Base-by-base conservation (phyloP, 2,329 filamentous ascomycete genomes). In the Aureobasidium melanogenum region DNA sequence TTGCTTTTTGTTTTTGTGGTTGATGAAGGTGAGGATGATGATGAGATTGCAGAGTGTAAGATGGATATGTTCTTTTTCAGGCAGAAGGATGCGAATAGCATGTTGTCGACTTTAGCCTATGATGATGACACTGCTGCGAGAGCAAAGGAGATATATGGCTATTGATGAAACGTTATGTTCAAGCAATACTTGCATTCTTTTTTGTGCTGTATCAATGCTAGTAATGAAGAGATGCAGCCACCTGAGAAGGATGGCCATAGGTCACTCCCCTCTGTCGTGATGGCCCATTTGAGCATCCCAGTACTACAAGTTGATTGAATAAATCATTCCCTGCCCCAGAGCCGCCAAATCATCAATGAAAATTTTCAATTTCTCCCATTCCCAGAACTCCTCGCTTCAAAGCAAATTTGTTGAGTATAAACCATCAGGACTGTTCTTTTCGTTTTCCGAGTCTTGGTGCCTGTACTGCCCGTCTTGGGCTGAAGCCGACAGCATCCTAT, bases 381-480 rank as follows among this genome's bases (percentile, higher is more conserved):
- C 50, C 50, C 50, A 41, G 22, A 54, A 54, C 50, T 54, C 48
- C 48, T 51, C 48, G 48, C 48, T 51, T 24, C 19, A 38, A 36
- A 51, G 28, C 28, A 51, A 51, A 51, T 19, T 5, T 48, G 0
- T 48, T 19, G 17, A 9, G 9, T 30, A 5, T 5, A n/a, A 28
- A 26, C 32, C 48, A 51, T 38, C 48, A 41, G 17, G 28, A n/a
- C 15, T 26, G 36, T 30, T 19, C 30, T 24, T 41, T 41, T 54
- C 36, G 41, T 24, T 52, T 50, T 28, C 15, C 24, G 10, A 19
- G 28, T 50, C 5, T n/a, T 8, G 30, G 30, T 38, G 12, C 48
- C 24, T 34, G 34, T 15, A 41, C 15, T 28, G 32, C 19, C 41
- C 17, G 89, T 73, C 76, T 97, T 97, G 93, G 91, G 87, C 88